These are phyloP conservation scores for Geranium rotundifolium DNA, from an alignment of 345 rosid genomes.

Conservation along the genomic window DNA sequence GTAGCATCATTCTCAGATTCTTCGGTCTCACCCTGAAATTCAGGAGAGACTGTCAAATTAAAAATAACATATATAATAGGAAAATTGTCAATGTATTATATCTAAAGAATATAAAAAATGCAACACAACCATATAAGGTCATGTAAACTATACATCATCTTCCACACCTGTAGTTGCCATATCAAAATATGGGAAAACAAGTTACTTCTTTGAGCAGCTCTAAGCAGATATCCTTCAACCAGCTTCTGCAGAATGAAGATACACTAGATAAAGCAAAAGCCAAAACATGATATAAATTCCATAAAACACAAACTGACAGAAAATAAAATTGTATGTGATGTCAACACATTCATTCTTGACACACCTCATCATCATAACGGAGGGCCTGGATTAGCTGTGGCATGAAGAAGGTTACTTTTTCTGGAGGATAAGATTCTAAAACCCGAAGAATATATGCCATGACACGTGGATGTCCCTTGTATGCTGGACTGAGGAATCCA, in stretches of 20 bases:
- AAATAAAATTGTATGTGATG: neutral
- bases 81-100: neutral
- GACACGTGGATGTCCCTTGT: constrained; percentile 96
- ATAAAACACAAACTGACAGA: neutral
- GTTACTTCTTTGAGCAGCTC: constrained; percentile 96
- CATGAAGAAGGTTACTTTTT: constrained; percentile 90
- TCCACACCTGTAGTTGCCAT: constrained; percentile 87
- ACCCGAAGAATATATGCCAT: constrained; percentile 99
- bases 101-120: neutral
- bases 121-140: neutral
- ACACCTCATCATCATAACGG: constrained; percentile 82
- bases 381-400: constrained; percentile 95
- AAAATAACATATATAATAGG: neutral
- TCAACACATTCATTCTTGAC: neutral
- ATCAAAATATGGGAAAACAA: constrained; percentile 93
- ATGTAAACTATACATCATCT: neutral
- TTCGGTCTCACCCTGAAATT: neutral
- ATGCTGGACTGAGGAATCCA: constrained; percentile 85
- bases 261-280: neutral
- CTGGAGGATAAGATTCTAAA: constrained; percentile 98
- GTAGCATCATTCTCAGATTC: neutral
- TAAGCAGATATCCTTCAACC: constrained; percentile 93
- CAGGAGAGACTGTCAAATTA: neutral
- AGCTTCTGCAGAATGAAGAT: constrained; percentile 44
- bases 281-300: neutral